Conservation (phyloP, 2,329 filamentous ascomycete species). For the Ampelomyces quisqualis region DNA sequence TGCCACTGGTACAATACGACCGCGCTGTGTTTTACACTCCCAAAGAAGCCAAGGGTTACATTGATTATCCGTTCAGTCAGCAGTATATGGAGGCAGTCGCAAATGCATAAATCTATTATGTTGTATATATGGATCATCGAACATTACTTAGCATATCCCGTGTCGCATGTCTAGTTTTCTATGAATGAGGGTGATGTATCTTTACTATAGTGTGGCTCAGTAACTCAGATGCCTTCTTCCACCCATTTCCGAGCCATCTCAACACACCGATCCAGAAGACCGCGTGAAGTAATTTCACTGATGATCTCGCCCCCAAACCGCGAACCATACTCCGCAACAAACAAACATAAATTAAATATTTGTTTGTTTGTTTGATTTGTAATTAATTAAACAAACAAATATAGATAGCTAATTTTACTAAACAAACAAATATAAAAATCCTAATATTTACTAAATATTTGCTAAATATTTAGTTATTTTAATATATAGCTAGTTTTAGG, state of each 20-base stretch:
- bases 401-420: too few relatives aligned
- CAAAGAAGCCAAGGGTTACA: slow-evolving; percentile 36
- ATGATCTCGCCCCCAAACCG: too few relatives aligned
- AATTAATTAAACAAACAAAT: too few relatives aligned
- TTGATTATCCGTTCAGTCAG: slow-evolving; percentile 33
- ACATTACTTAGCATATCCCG: background rate
- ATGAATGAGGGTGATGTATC: background rate
- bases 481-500: too few relatives aligned
- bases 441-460: too few relatives aligned
- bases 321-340: too few relatives aligned
- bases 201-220: too few relatives aligned
- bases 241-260: background rate
- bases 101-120: background rate
- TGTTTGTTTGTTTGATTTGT: too few relatives aligned
- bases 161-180: background rate
- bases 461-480: too few relatives aligned
- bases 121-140: background rate
- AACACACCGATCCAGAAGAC: background rate
- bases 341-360: too few relatives aligned
- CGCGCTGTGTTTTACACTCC: slow-evolving; percentile 48
- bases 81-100: slow-evolving; percentile 1
- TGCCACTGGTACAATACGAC: slow-evolving; percentile 47
- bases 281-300: too few relatives aligned
- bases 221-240: background rate
- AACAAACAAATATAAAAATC: too few relatives aligned